These are phyloP conservation scores for Colletotrichum echinochloae DNA, from an alignment of 2,329 filamentous ascomycete genomes.

Conservation along the genomic window DNA sequence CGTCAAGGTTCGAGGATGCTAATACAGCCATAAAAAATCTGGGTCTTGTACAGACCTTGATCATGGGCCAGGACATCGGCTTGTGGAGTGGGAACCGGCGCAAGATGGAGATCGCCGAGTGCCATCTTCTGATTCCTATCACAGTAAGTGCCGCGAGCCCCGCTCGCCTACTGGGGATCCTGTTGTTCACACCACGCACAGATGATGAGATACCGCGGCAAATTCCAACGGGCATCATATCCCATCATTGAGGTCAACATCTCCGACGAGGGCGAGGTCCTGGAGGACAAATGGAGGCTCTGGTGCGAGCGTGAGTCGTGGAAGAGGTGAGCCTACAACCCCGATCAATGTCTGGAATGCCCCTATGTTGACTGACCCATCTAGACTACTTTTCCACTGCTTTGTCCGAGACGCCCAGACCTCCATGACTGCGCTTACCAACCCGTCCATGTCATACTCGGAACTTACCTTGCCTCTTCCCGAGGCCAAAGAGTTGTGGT, in stretches of 20 bases:
- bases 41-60: slow-evolving; percentile 61
- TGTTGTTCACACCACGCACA: slow-evolving; percentile 41
- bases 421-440: slow-evolving; percentile 75
- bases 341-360: slow-evolving; percentile 3
- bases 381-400: slow-evolving; percentile 71
- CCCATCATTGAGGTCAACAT: slow-evolving; percentile 61
- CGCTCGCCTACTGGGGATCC: neutral
- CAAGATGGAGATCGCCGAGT: slow-evolving; percentile 69
- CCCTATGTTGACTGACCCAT: slow-evolving; percentile 34
- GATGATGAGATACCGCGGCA: slow-evolving; percentile 68
- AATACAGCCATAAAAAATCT: slow-evolving; percentile 60
- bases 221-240: slow-evolving; percentile 69
- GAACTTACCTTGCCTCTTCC: slow-evolving; percentile 77
- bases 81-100: slow-evolving; percentile 67
- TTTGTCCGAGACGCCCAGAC: slow-evolving; percentile 75
- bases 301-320: slow-evolving; percentile 76
- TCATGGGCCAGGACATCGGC: slow-evolving; percentile 62
- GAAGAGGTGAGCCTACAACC: slow-evolving; percentile 61
- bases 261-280: slow-evolving; percentile 65
- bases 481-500: slow-evolving; percentile 72
- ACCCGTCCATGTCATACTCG: slow-evolving; percentile 75
- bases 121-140: slow-evolving; percentile 58
- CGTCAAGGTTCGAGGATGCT: slow-evolving; percentile 59
- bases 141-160: slow-evolving; percentile 51
- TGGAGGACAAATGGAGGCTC: slow-evolving; percentile 73